These are phyloP conservation scores for Cladophialophora carrionii DNA, from an alignment of 2,329 filamentous ascomycete genomes.

Conservation along the genomic window DNA sequence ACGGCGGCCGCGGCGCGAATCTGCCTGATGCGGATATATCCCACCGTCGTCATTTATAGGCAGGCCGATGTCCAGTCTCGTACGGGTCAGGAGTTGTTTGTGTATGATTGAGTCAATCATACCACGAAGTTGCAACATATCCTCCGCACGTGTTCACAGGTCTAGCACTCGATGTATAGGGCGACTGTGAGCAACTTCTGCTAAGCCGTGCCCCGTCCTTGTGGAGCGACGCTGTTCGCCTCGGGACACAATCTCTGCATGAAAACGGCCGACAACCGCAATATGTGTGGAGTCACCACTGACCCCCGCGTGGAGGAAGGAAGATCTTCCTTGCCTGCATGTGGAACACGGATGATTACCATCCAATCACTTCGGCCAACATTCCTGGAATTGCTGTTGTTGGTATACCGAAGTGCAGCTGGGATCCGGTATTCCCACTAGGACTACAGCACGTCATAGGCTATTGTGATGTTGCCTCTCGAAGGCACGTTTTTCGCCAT, in stretches of 20 bases:
- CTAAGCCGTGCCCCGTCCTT: background rate
- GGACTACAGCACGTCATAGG: slow-evolving; percentile 6
- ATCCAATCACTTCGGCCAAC: background rate
- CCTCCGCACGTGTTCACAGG: background rate
- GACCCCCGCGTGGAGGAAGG: slow-evolving; percentile 12
- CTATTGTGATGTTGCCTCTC: slow-evolving; percentile 10
- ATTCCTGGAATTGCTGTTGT: background rate
- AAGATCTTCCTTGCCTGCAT: slow-evolving; percentile 2
- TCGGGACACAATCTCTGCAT: background rate
- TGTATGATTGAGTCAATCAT: background rate
- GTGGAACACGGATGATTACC: background rate
- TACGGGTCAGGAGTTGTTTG: background rate
- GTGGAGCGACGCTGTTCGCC: background rate
- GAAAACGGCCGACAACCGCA: background rate
- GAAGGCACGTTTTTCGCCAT: slow-evolving; percentile 18
- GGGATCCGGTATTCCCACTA: background rate
- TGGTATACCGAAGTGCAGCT: slow-evolving; percentile 10
- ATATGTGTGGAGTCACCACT: background rate
- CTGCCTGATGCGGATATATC: background rate
- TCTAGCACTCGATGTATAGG: background rate
- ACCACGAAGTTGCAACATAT: background rate
- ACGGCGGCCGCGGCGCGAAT: background rate
- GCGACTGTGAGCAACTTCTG: background rate
- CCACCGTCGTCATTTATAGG: background rate
- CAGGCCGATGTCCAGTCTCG: background rate